These are phyloP conservation scores for Hypoxylon sp. DNA, from an alignment of 2,329 filamentous ascomycete genomes.

Conservation along the genomic window DNA sequence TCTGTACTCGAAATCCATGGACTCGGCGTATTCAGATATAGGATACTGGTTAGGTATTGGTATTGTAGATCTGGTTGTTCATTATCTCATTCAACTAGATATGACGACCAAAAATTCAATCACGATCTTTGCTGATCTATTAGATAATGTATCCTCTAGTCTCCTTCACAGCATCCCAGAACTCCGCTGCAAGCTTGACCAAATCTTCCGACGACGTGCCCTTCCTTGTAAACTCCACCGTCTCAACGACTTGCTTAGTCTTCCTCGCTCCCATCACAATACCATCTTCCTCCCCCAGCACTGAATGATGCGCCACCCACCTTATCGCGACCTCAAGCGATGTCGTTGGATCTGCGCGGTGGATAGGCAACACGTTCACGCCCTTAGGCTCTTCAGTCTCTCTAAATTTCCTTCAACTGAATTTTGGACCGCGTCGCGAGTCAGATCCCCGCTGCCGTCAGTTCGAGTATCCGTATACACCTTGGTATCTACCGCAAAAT, in stretches of 20 bases:
- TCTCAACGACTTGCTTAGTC: slow-evolving; percentile 51
- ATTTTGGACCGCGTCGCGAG: slow-evolving; percentile 45
- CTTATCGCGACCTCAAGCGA: slow-evolving; percentile 55
- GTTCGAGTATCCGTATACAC: slow-evolving; percentile 49
- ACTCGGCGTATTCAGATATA: slow-evolving; percentile 38
- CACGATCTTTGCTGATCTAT: neutral
- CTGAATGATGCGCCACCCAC: slow-evolving; percentile 54
- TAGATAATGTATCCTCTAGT: slow-evolving; percentile 38
- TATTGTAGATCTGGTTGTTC: slow-evolving; percentile 24
- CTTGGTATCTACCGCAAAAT: slow-evolving; percentile 55
- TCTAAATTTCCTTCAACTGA: slow-evolving; percentile 51
- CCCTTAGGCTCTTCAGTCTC: slow-evolving; percentile 44
- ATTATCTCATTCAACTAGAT: slow-evolving; percentile 47
- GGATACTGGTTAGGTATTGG: slow-evolving; percentile 15
- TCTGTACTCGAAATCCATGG: slow-evolving; percentile 15
- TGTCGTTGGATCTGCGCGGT: slow-evolving; percentile 53
- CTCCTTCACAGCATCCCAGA: slow-evolving; percentile 45
- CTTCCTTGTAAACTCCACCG: slow-evolving; percentile 48
- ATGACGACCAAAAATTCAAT: slow-evolving; percentile 14
- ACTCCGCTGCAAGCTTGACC: slow-evolving; percentile 38
- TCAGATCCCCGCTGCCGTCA: slow-evolving; percentile 52
- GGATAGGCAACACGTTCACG: slow-evolving; percentile 54
- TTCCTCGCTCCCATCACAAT: slow-evolving; percentile 55
- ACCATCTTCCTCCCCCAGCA: slow-evolving; percentile 48
- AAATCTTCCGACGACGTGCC: slow-evolving; percentile 51